Percentiles rank a stretch among this genome's conserved stretches.
Evolutionary conservation across 805 yeast species (phyloP).

Genomic region (Candida methanosorbosa): DNA sequence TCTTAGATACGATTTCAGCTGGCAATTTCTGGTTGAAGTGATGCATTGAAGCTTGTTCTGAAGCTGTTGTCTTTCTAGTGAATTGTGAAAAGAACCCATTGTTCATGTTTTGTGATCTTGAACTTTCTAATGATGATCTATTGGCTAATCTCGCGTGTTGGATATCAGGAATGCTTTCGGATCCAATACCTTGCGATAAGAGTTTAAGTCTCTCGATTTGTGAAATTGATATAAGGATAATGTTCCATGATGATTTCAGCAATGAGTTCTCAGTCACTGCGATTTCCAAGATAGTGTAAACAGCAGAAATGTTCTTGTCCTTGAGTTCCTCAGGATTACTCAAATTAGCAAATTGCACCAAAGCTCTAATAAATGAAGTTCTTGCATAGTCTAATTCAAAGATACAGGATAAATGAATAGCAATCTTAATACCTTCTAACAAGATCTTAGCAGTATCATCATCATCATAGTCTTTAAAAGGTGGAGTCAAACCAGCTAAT

Average conservation of each 20-base stretch:
- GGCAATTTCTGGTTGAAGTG: slow-evolving; percentile 64
- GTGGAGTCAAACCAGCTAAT: slow-evolving; percentile 88
- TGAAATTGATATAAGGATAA: slow-evolving; percentile 70
- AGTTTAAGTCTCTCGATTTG: slow-evolving; percentile 88
- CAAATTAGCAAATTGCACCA: slow-evolving; percentile 78
- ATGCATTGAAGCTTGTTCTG: slow-evolving; percentile 62
- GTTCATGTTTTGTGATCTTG: slow-evolving; percentile 28
- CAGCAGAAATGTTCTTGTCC: slow-evolving; percentile 74
- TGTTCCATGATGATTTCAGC: slow-evolving; percentile 75
- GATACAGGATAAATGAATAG: slow-evolving; percentile 76
- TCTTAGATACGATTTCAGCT: slow-evolving; percentile 44
- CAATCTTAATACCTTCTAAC: slow-evolving; percentile 76
- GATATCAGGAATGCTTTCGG: slow-evolving; percentile 79
- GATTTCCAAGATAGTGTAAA: slow-evolving; percentile 61
- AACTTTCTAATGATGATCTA: slow-evolving; percentile 44
- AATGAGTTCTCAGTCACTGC: slow-evolving; percentile 76
- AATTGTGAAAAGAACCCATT: slow-evolving; percentile 50
- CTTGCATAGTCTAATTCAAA: slow-evolving; percentile 81
- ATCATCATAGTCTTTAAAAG: slow-evolving; percentile 83
- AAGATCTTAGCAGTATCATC: slow-evolving; percentile 59
- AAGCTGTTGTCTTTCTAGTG: slow-evolving; percentile 40
- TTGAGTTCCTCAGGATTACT: slow-evolving; percentile 73
- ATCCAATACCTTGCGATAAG: slow-evolving; percentile 80
- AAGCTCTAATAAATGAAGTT: slow-evolving; percentile 81
- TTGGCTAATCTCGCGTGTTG: slow-evolving; percentile 63